Conservation (phyloP, 148 eudicot genomes). For the Mesembryanthemum crystallinum region DNA sequence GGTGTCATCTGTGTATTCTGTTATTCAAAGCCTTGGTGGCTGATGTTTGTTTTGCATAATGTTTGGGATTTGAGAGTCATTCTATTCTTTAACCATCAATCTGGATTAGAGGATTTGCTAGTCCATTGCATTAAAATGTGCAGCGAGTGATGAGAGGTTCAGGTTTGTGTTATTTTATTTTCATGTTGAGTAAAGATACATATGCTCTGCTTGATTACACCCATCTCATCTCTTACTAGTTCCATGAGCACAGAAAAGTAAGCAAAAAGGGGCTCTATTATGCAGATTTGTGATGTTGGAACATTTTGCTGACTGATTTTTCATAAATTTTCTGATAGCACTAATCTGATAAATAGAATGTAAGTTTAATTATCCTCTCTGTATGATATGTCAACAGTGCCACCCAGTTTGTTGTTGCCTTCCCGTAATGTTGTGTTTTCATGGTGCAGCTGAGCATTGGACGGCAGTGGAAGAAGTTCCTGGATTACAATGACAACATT, state of each 20-base stretch:
- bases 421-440: not conserved
- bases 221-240: not conserved
- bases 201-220: not conserved
- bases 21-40: not conserved
- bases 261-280: not conserved
- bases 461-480: constrained; percentile 75
- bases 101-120: too few relatives aligned
- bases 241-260: not conserved
- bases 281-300: not conserved
- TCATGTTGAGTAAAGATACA: not conserved
- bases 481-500: constrained; percentile 60
- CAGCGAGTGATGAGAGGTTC: not conserved
- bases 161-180: not conserved
- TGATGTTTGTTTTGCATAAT: too few relatives aligned
- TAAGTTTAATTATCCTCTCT: too few relatives aligned
- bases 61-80: too few relatives aligned
- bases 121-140: too few relatives aligned
- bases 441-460: constrained; percentile 72
- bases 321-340: not conserved
- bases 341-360: too few relatives aligned
- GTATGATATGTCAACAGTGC: too few relatives aligned
- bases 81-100: too few relatives aligned
- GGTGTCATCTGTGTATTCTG: not conserved
- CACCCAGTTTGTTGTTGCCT: not conserved
- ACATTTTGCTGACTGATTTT: not conserved